These are phyloP conservation scores for Talaromyces marneffei DNA, from an alignment of 2,329 filamentous ascomycete genomes.

Conservation along the genomic window DNA sequence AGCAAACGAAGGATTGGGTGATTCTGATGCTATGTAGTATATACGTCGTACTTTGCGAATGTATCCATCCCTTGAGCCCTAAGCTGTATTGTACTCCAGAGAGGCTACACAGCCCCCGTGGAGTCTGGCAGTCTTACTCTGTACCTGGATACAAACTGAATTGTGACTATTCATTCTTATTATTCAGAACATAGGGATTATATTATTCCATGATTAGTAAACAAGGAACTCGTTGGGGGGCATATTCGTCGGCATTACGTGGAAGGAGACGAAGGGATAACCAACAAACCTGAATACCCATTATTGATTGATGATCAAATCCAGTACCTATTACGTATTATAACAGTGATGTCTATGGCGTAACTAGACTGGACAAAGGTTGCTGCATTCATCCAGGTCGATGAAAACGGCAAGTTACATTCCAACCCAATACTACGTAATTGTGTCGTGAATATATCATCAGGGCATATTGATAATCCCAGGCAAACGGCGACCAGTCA, in stretches of 20 bases:
- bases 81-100: neutral
- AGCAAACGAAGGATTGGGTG: neutral
- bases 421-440: neutral
- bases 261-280: neutral
- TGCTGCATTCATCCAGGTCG: neutral
- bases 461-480: neutral
- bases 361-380: no score
- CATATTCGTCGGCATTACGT: neutral
- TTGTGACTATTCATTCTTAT: no score
- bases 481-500: neutral
- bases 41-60: neutral
- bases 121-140: neutral
- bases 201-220: neutral
- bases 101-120: neutral
- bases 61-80: neutral
- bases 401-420: neutral
- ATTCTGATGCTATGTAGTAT: neutral
- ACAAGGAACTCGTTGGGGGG: neutral
- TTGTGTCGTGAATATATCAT: neutral
- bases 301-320: neutral
- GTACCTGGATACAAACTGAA: neutral
- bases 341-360: neutral
- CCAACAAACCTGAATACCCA: neutral
- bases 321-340: neutral
- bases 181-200: neutral